phyloP scores from a whole-genome alignment of 495 filamentous ascomycete species.

The Podospora fimiseda region DNA sequence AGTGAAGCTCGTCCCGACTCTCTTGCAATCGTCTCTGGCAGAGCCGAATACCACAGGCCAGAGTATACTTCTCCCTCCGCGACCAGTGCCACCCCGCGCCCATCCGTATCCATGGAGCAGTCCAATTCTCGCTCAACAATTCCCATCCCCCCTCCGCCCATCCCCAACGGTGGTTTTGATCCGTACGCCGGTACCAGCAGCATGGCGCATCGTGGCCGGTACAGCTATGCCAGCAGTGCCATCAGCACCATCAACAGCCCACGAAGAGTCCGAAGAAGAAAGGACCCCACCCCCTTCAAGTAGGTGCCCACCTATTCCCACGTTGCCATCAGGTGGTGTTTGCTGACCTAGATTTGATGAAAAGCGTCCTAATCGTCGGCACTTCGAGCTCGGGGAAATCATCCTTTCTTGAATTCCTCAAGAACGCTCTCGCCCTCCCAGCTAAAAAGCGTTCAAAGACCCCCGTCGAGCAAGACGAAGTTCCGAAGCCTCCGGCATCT shows the following conservation, averaged over 20 bases:
- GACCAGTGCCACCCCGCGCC: conserved; percentile 29
- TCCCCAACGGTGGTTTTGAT: conserved; percentile 55
- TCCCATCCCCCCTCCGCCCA: conserved; percentile 39
- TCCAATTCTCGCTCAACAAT: conserved; percentile 28
- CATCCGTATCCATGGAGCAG: conserved; percentile 43
- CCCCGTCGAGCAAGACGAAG: conserved; percentile 45
- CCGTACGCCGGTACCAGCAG: conserved; percentile 80
- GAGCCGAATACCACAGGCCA: conserved; percentile 32
- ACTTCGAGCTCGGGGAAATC: conserved; percentile 88
- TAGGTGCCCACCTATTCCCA: conserved; percentile 46
- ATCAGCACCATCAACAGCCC: conserved; percentile 92
- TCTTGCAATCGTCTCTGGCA: conserved; percentile 54
- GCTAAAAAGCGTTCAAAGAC: conserved; percentile 61
- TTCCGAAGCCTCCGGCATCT: conserved; percentile 40
- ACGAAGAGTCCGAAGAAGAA: conserved; percentile 82
- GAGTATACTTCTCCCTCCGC: conserved; percentile 3
- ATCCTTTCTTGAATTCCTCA: conserved; percentile 93
- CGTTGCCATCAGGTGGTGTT: neutral
- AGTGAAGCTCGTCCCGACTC: conserved; percentile 63
- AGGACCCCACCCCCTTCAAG: conserved; percentile 98
- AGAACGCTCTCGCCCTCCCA: conserved; percentile 71
- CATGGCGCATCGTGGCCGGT: conserved; percentile 94
- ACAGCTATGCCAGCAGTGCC: conserved; percentile 92
- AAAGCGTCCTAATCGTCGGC: conserved; percentile 86
- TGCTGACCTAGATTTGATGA: conserved; percentile 6